A percentile compares a stretch with the other conserved stretches of the same genome.
These are phyloP conservation scores for Brassica juncea DNA, from an alignment of 345 rosid genomes.

Conservation along the genomic window DNA sequence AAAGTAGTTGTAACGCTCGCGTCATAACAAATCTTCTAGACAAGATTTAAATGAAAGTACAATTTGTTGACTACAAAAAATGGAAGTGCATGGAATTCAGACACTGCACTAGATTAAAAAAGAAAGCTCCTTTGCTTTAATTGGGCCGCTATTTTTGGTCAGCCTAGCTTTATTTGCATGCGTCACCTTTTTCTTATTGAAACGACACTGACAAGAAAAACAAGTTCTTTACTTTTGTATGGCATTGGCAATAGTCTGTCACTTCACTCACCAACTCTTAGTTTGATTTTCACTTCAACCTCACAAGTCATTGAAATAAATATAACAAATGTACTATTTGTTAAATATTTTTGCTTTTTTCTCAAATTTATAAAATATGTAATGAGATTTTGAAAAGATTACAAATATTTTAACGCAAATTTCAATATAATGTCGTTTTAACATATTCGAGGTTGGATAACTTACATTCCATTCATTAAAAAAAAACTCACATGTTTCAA, in stretches of 20 bases:
- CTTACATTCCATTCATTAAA: no score
- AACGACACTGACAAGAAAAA: background rate
- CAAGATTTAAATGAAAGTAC: slow-evolving; percentile 1
- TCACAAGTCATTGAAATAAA: background rate
- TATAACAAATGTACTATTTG: no score
- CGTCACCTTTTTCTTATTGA: background rate
- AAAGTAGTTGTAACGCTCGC: background rate
- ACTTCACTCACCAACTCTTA: slow-evolving; percentile 31
- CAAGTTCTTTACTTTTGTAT: background rate
- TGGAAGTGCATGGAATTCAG: slow-evolving; percentile 18
- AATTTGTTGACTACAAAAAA: slow-evolving; percentile 17
- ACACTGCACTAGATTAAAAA: background rate
- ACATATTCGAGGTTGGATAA: no score
- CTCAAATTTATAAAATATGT: no score
- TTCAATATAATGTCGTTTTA: no score
- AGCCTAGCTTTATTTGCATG: slow-evolving; percentile 8
- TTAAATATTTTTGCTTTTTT: no score
- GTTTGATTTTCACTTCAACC: slow-evolving; percentile 13
- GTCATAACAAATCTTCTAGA: background rate
- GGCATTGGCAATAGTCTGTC: slow-evolving; percentile 9
- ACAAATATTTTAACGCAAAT: no score
- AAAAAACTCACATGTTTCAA: no score
- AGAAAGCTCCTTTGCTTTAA: background rate
- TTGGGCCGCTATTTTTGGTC: slow-evolving; percentile 17
- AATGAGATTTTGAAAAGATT: no score